Conservation (phyloP, 306 rosid species). For the Medicago arabica region DNA sequence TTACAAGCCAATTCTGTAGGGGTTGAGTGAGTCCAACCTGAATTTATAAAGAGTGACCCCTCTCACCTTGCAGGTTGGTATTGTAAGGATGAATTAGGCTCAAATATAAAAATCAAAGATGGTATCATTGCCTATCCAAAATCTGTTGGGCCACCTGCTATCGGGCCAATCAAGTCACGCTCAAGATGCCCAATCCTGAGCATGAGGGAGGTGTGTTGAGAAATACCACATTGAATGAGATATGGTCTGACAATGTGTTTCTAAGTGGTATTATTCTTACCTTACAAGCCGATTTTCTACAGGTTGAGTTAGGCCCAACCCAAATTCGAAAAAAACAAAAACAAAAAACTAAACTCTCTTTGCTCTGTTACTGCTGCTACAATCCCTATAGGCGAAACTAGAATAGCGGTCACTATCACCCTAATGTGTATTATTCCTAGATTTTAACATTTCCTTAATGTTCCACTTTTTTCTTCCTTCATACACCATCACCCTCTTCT, state of each 20-base stretch:
- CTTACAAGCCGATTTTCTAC: background rate
- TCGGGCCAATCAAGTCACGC: background rate
- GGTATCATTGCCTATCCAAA: background rate
- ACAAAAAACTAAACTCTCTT: too few relatives aligned
- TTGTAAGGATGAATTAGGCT: background rate
- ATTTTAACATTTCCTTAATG: slow-evolving; percentile 3
- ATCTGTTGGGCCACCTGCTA: background rate
- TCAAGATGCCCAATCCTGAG: background rate
- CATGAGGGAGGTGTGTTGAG: background rate
- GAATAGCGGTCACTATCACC: background rate
- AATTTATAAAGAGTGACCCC: background rate
- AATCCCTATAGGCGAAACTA: background rate
- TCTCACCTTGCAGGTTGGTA: background rate
- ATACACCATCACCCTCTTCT: background rate
- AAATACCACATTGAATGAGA: background rate
- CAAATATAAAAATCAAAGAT: background rate
- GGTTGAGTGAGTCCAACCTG: too few relatives aligned
- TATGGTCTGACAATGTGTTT: background rate
- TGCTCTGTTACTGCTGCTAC: too few relatives aligned
- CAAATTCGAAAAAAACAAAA: too few relatives aligned
- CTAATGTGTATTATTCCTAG: background rate
- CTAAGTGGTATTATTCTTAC: background rate
- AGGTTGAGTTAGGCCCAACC: background rate
- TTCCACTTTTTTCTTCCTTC: background rate
- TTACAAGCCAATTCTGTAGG: too few relatives aligned